Base-by-base conservation (phyloP, 179 eudicot genomes). In the Carnegiea gigantea region DNA sequence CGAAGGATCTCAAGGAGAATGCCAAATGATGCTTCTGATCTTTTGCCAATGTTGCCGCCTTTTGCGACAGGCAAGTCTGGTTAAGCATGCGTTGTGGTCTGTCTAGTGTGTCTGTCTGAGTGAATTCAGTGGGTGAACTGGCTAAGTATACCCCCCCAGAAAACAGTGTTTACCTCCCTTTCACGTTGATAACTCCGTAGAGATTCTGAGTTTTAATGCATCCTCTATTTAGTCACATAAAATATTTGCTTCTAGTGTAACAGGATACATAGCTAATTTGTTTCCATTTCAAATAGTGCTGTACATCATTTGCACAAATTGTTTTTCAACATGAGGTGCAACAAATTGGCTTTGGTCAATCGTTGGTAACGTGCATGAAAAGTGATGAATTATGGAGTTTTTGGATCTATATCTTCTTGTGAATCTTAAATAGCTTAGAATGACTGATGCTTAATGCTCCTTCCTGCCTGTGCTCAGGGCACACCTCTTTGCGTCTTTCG, bases 21-120 rank as follows among this genome's bases (percentile, higher is more conserved):
- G 85, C 91, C 93, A 49, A 95, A 95, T 90, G 98, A 93, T 88
- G 98, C 95, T 53, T 88, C 93, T 49, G 97, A 97, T 87, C 90
- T 95, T 77, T 86, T 87, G 77, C 80, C 90, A n/a, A 87, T 88
- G 65, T 82, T 97, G 91, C 97, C 99, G 80, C 85, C 90, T 53
- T 95, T 97, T 92, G 87, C 93, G 46, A 97, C 98, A 80, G 99
- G 99, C 84, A 83, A 85, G 89, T 79, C 17, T 77, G 62, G 54
- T 76, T 89, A 86, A 76, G 78, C 49, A 73, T 76, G 43, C 40
- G 54, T 57, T 36, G 62, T 70, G 73, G 38, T 28, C 57, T 57
- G 23, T 57, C 18, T 12, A 57, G n/a, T 6, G n/a, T 18, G 20
- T 18, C 7, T 14, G n/a, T 57, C 5, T 13, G 13, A 10, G 3